Evolutionary conservation across 1,284 basidiomycete species (phyloP).

Genomic region (Malassezia japonica): DNA sequence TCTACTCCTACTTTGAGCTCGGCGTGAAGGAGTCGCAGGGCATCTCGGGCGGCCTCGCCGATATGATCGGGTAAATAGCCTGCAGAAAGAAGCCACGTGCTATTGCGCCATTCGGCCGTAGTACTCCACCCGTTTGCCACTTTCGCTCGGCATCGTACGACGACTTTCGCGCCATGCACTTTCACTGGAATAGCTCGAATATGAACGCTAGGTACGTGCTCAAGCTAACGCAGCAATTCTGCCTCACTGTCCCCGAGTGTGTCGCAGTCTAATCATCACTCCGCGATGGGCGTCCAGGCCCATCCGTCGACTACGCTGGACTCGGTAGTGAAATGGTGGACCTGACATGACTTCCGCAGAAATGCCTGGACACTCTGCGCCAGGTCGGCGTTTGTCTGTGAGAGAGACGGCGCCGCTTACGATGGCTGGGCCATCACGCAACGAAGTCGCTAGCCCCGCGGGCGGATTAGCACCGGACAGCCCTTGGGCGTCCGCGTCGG

Average conservation of each 20-base stretch:
- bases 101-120: background rate
- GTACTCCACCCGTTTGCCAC: background rate
- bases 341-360: conserved; percentile 17
- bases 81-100: background rate
- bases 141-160: no score
- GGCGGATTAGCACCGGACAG: no score
- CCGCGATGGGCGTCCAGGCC: background rate
- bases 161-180: background rate
- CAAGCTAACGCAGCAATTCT: no score
- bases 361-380: conserved; percentile 16
- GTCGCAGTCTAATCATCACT: background rate
- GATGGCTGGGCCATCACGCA: background rate
- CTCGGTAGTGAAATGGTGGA: conserved; percentile 20
- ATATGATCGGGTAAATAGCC: background rate
- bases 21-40: conserved; percentile 45
- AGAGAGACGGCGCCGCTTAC: conserved; percentile 21
- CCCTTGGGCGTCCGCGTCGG: no score
- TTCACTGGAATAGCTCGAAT: background rate
- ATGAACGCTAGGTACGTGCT: conserved; percentile 1
- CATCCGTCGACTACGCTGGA: conserved; percentile 12
- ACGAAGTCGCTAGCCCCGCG: no score
- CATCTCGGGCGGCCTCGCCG: background rate
- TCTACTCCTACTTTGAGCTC: conserved; percentile 55
- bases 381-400: conserved; percentile 25
- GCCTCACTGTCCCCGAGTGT: background rate